Conservation (phyloP, 106 monocot genomes). For the Cymbidium sinense region DNA sequence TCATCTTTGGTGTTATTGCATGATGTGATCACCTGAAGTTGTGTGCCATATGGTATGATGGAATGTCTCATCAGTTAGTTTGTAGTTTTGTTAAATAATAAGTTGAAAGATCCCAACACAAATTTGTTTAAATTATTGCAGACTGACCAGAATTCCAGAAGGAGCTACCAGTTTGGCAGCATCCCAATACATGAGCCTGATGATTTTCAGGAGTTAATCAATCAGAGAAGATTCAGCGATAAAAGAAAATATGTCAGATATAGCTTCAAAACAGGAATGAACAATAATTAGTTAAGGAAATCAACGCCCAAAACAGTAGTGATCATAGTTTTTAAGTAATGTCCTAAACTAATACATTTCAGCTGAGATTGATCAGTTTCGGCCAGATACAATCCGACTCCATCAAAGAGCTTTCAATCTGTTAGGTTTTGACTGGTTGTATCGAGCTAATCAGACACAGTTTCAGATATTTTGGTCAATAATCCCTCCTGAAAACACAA, state of each 20-base stretch:
- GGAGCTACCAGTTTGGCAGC: conserved; percentile 69
- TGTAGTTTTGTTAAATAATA: background rate
- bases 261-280: background rate
- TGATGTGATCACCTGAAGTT: conserved; percentile 52
- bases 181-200: conserved; percentile 90
- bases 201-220: conserved; percentile 1
- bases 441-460: too few species aligned
- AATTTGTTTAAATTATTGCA: background rate
- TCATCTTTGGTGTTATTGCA: conserved; percentile 68
- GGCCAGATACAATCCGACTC: too few species aligned
- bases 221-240: background rate
- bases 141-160: conserved; percentile 67
- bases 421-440: too few species aligned
- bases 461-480: too few species aligned
- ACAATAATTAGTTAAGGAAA: background rate
- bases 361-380: too few species aligned
- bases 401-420: too few species aligned
- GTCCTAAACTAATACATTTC: background rate
- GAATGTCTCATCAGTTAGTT: background rate
- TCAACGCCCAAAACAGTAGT: background rate
- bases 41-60: background rate
- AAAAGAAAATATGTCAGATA: background rate
- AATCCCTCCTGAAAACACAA: too few species aligned
- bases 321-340: background rate
- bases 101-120: background rate